Percentiles rank a stretch among this genome's conserved stretches.
Evolutionary conservation across 306 rosid genomes (phyloP).

Genomic region (Mimosa bimucronata): DNA sequence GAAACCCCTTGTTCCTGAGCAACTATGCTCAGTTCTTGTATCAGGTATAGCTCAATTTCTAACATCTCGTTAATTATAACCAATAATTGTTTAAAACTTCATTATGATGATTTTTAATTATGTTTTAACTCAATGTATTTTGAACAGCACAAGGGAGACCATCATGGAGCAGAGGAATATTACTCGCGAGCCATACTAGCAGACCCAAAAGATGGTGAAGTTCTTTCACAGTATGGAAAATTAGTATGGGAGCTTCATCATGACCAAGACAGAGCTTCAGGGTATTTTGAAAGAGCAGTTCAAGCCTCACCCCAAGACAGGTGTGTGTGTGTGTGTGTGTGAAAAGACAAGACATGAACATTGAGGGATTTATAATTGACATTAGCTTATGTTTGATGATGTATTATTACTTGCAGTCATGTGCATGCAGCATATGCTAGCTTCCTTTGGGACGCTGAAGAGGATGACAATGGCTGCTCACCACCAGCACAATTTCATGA

Average conservation of each 20-base stretch:
- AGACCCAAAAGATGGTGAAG: conserved; percentile 76
- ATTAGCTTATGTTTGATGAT: conserved; percentile 30
- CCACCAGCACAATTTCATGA: conserved; percentile 36
- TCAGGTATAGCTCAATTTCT: conserved; percentile 49
- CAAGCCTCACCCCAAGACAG: conserved; percentile 86
- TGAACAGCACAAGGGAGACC: conserved; percentile 68
- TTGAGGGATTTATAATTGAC: conserved; percentile 2
- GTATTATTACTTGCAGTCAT: conserved; percentile 50
- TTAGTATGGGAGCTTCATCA: conserved; percentile 78
- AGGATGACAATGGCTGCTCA: conserved; percentile 39
- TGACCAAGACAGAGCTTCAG: conserved; percentile 66
- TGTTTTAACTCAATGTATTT: no score
- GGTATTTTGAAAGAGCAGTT: conserved; percentile 72
- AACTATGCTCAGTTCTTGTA: conserved; percentile 79
- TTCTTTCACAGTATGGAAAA: conserved; percentile 75
- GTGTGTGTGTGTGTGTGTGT: conserved; percentile 50
- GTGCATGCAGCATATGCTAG: conserved; percentile 88
- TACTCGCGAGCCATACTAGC: conserved; percentile 83
- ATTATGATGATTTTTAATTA: not conserved
- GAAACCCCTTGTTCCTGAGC: conserved; percentile 73
- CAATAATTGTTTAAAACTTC: not conserved
- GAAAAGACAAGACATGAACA: not conserved
- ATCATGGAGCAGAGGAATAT: conserved; percentile 59
- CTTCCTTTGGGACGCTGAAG: conserved; percentile 89
- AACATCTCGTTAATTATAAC: not conserved